Percentiles rank a stretch among this genome's conserved stretches.
Conservation (phyloP, 192 early-diverging fungal species). For the Podila epicladia region DNA sequence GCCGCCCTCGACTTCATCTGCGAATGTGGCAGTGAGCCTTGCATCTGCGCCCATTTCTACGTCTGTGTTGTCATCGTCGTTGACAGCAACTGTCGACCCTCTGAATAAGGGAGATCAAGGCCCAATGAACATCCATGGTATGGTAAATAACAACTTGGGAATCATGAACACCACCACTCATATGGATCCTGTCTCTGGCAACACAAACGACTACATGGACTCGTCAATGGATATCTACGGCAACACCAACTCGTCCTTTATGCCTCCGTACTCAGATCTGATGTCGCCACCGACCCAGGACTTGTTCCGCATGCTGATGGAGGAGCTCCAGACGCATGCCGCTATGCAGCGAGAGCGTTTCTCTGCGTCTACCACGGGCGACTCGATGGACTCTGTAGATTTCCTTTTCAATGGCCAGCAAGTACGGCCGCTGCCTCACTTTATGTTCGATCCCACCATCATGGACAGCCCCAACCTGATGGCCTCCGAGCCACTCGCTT, state of each 20-base stretch:
- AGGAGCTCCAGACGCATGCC: constrained; percentile 34
- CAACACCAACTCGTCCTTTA: constrained; percentile 6
- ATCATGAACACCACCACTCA: constrained; percentile 18
- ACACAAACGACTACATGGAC: constrained; percentile 24
- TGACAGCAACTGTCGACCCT: neutral
- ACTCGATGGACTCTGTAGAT: constrained; percentile 38
- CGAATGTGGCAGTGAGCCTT: constrained; percentile 4
- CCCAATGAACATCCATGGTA: neutral
- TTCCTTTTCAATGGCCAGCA: constrained; percentile 36
- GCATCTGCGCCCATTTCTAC: neutral
- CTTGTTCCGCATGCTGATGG: constrained; percentile 37
- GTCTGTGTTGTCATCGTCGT: neutral
- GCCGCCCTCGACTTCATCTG: constrained; percentile 1
- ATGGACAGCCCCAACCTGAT: constrained; percentile 25
- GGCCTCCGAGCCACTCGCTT: constrained; percentile 4
- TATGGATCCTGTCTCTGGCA: constrained; percentile 3
- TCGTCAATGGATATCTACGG: constrained; percentile 37
- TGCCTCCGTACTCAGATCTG: neutral
- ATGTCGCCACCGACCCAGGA: constrained; percentile 38
- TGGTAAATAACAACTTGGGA: neutral
- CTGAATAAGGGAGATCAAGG: neutral
- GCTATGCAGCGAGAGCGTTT: constrained; percentile 42
- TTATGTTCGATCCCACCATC: constrained; percentile 17
- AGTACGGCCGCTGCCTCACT: constrained; percentile 10
- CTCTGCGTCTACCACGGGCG: constrained; percentile 24